Percentiles rank a stretch among this genome's conserved stretches.
Evolutionary conservation across 2,329 filamentous ascomycete genomes (phyloP).

Genomic region (Fusarium pseudonygamai): DNA sequence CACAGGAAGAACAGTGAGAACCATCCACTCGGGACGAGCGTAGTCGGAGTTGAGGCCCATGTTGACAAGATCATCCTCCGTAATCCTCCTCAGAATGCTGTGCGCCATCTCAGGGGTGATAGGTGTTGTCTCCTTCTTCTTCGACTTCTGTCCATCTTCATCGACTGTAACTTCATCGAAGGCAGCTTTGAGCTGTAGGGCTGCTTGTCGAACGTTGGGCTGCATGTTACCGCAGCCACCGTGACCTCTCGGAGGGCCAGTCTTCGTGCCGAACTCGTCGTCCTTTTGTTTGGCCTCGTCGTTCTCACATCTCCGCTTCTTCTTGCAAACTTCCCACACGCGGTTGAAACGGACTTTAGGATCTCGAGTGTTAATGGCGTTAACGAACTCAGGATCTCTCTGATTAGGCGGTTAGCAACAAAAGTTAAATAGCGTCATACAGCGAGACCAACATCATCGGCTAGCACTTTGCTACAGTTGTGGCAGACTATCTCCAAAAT

Average conservation of each 20-base stretch:
- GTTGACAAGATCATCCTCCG: constrained; percentile 80
- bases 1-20: constrained; percentile 92
- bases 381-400: constrained; percentile 84
- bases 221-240: constrained; percentile 94
- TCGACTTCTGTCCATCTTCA: constrained; percentile 71
- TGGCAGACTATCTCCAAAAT: constrained; percentile 98
- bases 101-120: constrained; percentile 88
- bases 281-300: constrained; percentile 77
- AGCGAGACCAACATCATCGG: constrained; percentile 92
- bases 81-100: constrained; percentile 86
- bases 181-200: constrained; percentile 81
- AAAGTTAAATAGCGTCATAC: constrained; percentile 62
- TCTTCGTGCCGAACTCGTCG: constrained; percentile 72
- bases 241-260: constrained; percentile 66
- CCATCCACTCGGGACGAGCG: constrained; percentile 97
- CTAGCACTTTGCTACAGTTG: constrained; percentile 97
- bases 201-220: constrained; percentile 87
- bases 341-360: constrained; percentile 94
- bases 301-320: constrained; percentile 84
- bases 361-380: constrained; percentile 85
- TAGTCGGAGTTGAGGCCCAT: constrained; percentile 96
- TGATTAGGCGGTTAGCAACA: constrained; percentile 71
- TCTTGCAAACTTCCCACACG: constrained; percentile 92
- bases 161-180: constrained; percentile 75
- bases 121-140: constrained; percentile 79